Base-by-base conservation (phyloP, 2,329 filamentous ascomycete species). In the Aureobasidium musti region DNA sequence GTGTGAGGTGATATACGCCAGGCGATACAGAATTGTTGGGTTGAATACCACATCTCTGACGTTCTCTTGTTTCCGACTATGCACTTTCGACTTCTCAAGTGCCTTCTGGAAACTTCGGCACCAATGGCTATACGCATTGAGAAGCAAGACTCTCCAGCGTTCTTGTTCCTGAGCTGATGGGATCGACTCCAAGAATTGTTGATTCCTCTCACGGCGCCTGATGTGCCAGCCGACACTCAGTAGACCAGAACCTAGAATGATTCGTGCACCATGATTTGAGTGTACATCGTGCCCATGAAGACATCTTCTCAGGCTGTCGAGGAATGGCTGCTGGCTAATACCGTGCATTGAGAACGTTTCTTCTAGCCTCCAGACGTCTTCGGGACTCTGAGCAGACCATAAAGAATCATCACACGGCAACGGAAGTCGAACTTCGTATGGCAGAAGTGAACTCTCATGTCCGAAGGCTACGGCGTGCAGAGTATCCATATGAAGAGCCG, bases 401-500 rank as follows among this genome's bases (percentile, higher is more conserved):
- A 97, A 80, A 2, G 89, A 87, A 74, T 97, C 93, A 70, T 97
- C 92, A 73, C 93, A 97, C 0, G 94, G 94, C 47, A 98, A 79
- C 0, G 92, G 91, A 8, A 97, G 82, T 57, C 92, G 87, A 86
- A 98, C 92, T 77, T 97, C 94, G 73, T 97, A 92, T 5, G 92
- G 91, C 6, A 96, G 92, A 92, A 97, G 97, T 52, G 96, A 92
- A 1, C 91, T 92, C 3, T 92, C 95, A 77, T 97, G 94, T 0
- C 93, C 94, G 77, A 97, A 97, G 91, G 97, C 97, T 30, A 91
- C 95, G 1, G 92, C 92, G 76, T 98, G 94, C 1, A 92, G 92
- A 7, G 92, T 96, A 76, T 98, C 94, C 71, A 97, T 89, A 45
- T 97, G 87, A 73, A 97, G 97, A 0, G 94, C 93, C 0, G 90